Conservation (phyloP, 306 rosid genomes). For the Trifolium pratense region DNA sequence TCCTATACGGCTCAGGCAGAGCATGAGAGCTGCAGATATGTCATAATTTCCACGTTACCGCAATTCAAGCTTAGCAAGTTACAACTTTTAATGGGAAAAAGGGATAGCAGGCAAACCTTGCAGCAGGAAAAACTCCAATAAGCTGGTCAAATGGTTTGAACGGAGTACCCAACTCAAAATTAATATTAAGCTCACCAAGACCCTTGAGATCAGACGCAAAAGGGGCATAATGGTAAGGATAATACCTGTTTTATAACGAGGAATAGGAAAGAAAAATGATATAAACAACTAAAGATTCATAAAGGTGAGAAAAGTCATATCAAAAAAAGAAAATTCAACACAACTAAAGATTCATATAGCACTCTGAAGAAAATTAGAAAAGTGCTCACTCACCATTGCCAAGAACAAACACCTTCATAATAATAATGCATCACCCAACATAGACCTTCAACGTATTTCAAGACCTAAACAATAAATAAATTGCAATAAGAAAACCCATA, state of each 20-base stretch:
- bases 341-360: slow-evolving; percentile 14
- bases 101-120: slow-evolving; percentile 60
- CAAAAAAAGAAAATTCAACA: slow-evolving; percentile 15
- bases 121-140: slow-evolving; percentile 94
- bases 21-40: slow-evolving; percentile 82
- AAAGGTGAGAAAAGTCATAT: background rate
- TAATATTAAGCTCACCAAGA: slow-evolving; percentile 70
- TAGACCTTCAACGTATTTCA: slow-evolving; percentile 89
- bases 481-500: slow-evolving; percentile 38
- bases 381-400: slow-evolving; percentile 98
- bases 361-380: too few relatives aligned
- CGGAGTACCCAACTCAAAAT: slow-evolving; percentile 74
- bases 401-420: slow-evolving; percentile 96
- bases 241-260: slow-evolving; percentile 67
- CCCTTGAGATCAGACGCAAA: slow-evolving; percentile 94
- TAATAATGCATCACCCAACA: slow-evolving; percentile 98
- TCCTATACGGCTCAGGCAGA: slow-evolving; percentile 83
- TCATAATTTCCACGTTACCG: slow-evolving; percentile 26
- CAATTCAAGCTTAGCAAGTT: background rate
- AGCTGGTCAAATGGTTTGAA: slow-evolving; percentile 97
- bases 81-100: background rate
- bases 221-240: slow-evolving; percentile 97
- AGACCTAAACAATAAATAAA: slow-evolving; percentile 65
- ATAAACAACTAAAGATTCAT: too few relatives aligned
- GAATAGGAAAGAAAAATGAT: background rate